Evolutionary conservation across 768 basidiomycete species (phyloP).

Genomic region (Leccinum rimulosum): DNA sequence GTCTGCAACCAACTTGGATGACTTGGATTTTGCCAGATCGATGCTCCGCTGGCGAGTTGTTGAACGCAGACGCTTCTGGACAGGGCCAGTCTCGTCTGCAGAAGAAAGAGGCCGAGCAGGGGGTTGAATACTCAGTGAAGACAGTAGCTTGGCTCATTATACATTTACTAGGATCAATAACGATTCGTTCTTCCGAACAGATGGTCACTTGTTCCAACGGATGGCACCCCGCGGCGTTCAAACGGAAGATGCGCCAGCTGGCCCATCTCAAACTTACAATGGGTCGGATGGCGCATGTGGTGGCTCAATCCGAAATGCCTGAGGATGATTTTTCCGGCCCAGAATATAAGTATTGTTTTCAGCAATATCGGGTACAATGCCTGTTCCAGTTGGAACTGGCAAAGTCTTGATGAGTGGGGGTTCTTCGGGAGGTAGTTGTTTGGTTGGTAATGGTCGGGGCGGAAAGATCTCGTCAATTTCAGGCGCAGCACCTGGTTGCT

Average conservation of each 20-base stretch:
- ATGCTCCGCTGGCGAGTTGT: slow-evolving; percentile 53
- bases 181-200: slow-evolving; percentile 53
- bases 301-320: slow-evolving; percentile 57
- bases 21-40: slow-evolving; percentile 50
- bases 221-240: slow-evolving; percentile 40
- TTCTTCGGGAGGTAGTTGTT: slow-evolving; percentile 54
- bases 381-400: slow-evolving; percentile 54
- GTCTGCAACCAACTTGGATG: slow-evolving; percentile 50
- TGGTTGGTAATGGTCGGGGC: slow-evolving; percentile 54
- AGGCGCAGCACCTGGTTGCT: slow-evolving; percentile 56
- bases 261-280: slow-evolving; percentile 46
- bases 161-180: slow-evolving; percentile 46
- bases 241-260: slow-evolving; percentile 40
- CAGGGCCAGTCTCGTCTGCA: slow-evolving; percentile 78
- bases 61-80: slow-evolving; percentile 71
- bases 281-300: slow-evolving; percentile 57
- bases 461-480: slow-evolving; percentile 75
- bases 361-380: slow-evolving; percentile 64
- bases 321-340: slow-evolving; percentile 50
- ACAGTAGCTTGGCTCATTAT: slow-evolving; percentile 3
- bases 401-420: slow-evolving; percentile 35
- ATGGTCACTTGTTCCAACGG: slow-evolving; percentile 56
- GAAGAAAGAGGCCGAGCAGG: slow-evolving; percentile 72
- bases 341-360: slow-evolving; percentile 57
- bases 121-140: slow-evolving; percentile 33